Conservation (phyloP, 2,329 filamentous ascomycete genomes). For the Colletotrichum sp. region DNA sequence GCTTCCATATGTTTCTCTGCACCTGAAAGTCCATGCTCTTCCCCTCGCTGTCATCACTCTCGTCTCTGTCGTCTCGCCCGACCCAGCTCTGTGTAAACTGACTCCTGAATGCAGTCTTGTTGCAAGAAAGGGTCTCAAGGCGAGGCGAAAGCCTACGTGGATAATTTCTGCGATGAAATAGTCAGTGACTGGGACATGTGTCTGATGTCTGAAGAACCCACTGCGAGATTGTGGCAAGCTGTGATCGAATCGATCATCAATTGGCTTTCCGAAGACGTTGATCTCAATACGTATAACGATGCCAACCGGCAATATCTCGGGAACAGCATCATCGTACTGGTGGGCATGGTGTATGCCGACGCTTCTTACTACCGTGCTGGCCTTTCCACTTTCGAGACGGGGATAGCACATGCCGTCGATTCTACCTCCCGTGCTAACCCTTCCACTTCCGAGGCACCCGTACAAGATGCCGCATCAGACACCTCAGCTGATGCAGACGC, state of each 20-base stretch:
- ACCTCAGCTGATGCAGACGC: neutral
- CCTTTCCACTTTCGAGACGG: neutral
- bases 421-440: neutral
- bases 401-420: too few species aligned
- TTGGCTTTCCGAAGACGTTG: neutral
- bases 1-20: neutral
- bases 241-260: neutral
- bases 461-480: neutral
- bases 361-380: neutral
- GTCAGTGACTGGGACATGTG: neutral
- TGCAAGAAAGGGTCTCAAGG: neutral
- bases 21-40: neutral
- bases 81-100: neutral
- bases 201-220: neutral
- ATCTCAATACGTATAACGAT: neutral
- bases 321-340: neutral
- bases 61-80: neutral
- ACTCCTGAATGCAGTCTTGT: neutral
- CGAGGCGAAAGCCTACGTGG: neutral
- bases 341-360: neutral
- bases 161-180: neutral
- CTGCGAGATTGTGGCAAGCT: neutral
- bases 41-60: neutral
- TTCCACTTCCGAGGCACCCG: neutral
- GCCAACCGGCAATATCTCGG: neutral